Evolutionary conservation across 2,329 filamentous ascomycete species (phyloP).

Genomic region (Rutstroemia sp.): DNA sequence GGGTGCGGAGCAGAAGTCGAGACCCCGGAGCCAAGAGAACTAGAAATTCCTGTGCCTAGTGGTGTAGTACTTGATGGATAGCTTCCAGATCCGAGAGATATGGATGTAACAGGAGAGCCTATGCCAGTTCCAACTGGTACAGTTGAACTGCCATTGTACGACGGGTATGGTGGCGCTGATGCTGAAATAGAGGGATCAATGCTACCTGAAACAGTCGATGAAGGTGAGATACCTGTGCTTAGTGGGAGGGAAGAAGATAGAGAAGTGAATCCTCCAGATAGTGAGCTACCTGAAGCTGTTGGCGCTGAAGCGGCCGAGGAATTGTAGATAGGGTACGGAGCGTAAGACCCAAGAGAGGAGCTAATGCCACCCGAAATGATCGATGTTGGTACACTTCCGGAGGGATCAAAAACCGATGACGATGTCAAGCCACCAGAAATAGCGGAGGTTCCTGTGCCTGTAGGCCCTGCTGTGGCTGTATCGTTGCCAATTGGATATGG

Average conservation of each 20-base stretch:
- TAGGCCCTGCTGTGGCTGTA: conserved; percentile 6
- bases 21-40: conserved; percentile 1
- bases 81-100: neutral
- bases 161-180: conserved; percentile 2
- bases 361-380: neutral
- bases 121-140: neutral
- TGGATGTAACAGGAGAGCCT: neutral
- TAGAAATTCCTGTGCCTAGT: conserved; percentile 7
- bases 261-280: neutral
- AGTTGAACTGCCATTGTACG: conserved; percentile 4
- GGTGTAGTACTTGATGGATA: conserved; percentile 5
- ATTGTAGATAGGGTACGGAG: conserved; percentile 9
- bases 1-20: conserved; percentile 10
- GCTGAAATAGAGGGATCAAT: neutral
- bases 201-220: neutral
- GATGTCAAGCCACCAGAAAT: neutral
- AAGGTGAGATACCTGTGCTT: conserved; percentile 6
- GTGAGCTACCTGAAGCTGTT: conserved; percentile 6
- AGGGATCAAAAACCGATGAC: neutral
- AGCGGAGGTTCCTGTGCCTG: neutral
- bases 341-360: neutral
- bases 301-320: conserved; percentile 1
- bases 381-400: conserved; percentile 1
- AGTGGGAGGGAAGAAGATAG: neutral
- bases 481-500: conserved; percentile 12